Base-by-base conservation (phyloP, 1,139 yeast species). In the Magnusiomyces ingens region DNA sequence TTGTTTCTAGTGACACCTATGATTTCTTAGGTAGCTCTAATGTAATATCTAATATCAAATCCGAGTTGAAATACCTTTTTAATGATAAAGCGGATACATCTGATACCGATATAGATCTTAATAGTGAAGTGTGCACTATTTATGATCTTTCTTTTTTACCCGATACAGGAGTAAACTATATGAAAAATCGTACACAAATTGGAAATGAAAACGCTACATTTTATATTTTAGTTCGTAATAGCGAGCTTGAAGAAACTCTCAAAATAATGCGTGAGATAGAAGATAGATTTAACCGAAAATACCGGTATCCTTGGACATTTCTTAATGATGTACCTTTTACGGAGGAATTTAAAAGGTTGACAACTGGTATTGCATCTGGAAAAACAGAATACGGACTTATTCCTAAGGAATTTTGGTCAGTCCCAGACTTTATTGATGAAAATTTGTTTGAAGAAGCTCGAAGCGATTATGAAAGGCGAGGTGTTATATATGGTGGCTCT, bases 281-380 rank as follows among this genome's bases (percentile, higher is more conserved):
- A 63, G 67, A 67, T 22, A 75, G 73, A 2, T 88, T 88, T 71
- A 89, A 88, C 65, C 59, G 68, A 29, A 82, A 85, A 64, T 88
- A 81, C 67, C 75, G 77, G 52, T 88, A 88, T 64, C 95, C 95
- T 0, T 87, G 88, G 74, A 85, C 88, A 1, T 86, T 88, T 62
- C 66, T 88, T 49, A 88, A 87, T 65, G 94, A 88, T 62, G 75
- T 72, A 55, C 82, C 81, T 11, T 88, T 88, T 65, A 72, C 80
- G 1, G 78, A 80, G 0, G 68, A 67, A 43, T 87, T 86, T 69
- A 84, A 68, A 56, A 41, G 52, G 43, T 53, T 79, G 60, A 90
- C 97, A 0, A 74, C 84, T 0, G 77, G 87, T 32, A 86, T 91
- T 95, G 95, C 91, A 0, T 84, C 91, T 56, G 94, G 96, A 0